Evolutionary conservation across 495 filamentous ascomycete species (phyloP).

Genomic region (Aspergillus baeticus): DNA sequence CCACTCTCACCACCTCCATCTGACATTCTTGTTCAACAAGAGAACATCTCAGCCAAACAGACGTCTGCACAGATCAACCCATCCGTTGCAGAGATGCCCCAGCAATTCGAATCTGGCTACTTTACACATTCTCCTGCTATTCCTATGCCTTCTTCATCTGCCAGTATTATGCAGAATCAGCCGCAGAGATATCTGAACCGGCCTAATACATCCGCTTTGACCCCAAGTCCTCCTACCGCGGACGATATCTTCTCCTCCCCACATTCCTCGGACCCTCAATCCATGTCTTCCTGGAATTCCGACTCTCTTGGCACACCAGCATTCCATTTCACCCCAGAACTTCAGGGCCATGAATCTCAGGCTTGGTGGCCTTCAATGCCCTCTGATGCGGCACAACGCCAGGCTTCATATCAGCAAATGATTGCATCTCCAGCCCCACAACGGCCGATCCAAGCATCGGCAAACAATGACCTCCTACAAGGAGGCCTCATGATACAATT

Average conservation of each 20-base stretch:
- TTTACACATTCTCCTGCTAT: slow-evolving; percentile 39
- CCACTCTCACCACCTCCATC: slow-evolving; percentile 47
- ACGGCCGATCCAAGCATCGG: slow-evolving; percentile 29
- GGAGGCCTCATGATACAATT: slow-evolving; percentile 50
- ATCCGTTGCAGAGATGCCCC: slow-evolving; percentile 28
- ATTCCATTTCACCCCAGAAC: slow-evolving; percentile 41
- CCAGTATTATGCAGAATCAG: slow-evolving; percentile 28
- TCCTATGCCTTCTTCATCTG: slow-evolving; percentile 39
- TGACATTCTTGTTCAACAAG: slow-evolving; percentile 42
- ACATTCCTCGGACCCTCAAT: slow-evolving; percentile 45
- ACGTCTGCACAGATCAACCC: slow-evolving; percentile 17
- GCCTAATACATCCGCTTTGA: slow-evolving; percentile 31
- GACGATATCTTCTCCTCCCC: slow-evolving; percentile 47
- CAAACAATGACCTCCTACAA: slow-evolving; percentile 39
- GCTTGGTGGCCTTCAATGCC: slow-evolving; percentile 47
- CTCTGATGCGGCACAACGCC: slow-evolving; percentile 35
- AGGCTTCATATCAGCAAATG: slow-evolving; percentile 37
- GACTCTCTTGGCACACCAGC: slow-evolving; percentile 37
- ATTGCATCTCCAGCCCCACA: slow-evolving; percentile 35
- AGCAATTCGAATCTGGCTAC: slow-evolving; percentile 37
- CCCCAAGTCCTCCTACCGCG: slow-evolving; percentile 41
- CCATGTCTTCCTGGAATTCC: slow-evolving; percentile 47
- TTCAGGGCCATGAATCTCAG: slow-evolving; percentile 38
- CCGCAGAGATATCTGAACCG: slow-evolving; percentile 40
- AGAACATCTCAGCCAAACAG: slow-evolving; percentile 34